Base-by-base conservation (phyloP, 1,139 yeast species). In the Kodamaea sp. region DNA sequence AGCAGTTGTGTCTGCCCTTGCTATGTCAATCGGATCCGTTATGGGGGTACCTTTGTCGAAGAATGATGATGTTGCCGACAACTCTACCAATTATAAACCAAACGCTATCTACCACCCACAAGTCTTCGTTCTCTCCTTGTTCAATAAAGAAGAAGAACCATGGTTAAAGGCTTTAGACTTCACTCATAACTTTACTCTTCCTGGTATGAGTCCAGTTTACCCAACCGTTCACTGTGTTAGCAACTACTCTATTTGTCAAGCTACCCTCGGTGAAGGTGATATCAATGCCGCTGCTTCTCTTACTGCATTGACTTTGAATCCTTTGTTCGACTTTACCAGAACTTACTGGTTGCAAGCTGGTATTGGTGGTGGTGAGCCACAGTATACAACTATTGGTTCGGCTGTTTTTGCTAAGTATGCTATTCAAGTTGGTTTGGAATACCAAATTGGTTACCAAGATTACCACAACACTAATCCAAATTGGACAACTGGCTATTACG, bases 221-320 rank as follows among this genome's bases (percentile, higher is more conserved):
- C 82, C 84, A 26, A 54, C 67, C 20, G 64, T 81, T 36, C 79
- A 74, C 61, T 80, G 86, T 60, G 70, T 73, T 36, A 53, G 65
- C 31, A 67, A 77, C 59, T 76, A 70, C 58, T 62, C 76, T 26
- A 59, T 81, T 31, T 80, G 85, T 63, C 81, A 79, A 53, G 57
- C 79, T 42, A 78, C 84, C 35, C 78, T 83, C 10, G 87, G 86
- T 41, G 86, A 81, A 61, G 83, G 81, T 46, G 85, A 80, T 55
- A 75, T 79, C 51, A 81, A 81, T 52, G 86, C 87, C 32, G 86
- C 86, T 23, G 50, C 80, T 29, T 68, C 84, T 29, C 58, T 80
- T 44, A 67, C 77, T 38, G 80, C 86, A 4, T 60, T 81, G 46
- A 56, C 75, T 8, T 64, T 78, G 56, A 67, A 70, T 40, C 80